phyloP scores from a whole-genome alignment of 148 eudicot genomes.

The Polygonum maritimum region DNA sequence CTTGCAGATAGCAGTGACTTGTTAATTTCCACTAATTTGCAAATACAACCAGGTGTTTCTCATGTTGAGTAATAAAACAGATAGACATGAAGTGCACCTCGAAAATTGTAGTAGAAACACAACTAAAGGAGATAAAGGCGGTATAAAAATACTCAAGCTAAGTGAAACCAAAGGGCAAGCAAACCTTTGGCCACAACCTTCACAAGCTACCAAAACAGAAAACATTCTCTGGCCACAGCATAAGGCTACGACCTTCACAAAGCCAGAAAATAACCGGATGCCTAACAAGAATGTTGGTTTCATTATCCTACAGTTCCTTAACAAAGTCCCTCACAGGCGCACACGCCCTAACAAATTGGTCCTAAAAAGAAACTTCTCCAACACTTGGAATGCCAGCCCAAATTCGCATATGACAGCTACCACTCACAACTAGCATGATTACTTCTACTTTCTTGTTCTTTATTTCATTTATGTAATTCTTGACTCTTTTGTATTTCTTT shows the following conservation, averaged over 20 bases:
- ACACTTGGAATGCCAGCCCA: background rate
- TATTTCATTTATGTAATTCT: background rate
- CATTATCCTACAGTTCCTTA: background rate
- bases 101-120: background rate
- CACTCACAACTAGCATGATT: background rate
- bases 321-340: background rate
- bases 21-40: background rate
- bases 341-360: background rate
- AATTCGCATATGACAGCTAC: background rate
- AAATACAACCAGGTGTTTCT: background rate
- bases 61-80: background rate
- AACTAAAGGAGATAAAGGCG: background rate
- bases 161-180: background rate
- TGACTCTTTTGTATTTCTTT: background rate
- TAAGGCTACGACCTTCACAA: background rate
- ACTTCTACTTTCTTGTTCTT: background rate
- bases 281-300: background rate
- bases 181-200: background rate
- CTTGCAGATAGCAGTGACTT: background rate
- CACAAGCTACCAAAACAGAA: background rate
- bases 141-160: background rate
- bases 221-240: background rate
- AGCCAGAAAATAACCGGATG: background rate
- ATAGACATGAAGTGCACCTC: background rate
- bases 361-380: background rate